These are phyloP conservation scores for Mycena metata DNA, from an alignment of 768 basidiomycete genomes.

Conservation along the genomic window DNA sequence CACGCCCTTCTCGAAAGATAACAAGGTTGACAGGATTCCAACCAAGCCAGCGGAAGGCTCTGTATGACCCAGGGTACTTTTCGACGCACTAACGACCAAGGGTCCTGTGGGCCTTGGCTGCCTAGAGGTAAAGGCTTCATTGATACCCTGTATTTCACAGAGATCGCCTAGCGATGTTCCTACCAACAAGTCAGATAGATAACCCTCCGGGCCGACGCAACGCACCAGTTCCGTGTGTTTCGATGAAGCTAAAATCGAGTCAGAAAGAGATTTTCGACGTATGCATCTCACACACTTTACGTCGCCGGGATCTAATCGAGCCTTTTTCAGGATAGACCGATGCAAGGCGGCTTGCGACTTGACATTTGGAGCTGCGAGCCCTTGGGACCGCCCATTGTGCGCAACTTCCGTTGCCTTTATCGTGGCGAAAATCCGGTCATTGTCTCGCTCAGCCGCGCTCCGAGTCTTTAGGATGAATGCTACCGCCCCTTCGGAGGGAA, in stretches of 20 bases:
- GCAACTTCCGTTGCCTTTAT: slow-evolving; percentile 26
- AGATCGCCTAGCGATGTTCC: slow-evolving; percentile 34
- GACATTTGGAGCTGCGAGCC: slow-evolving; percentile 34
- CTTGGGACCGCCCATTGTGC: slow-evolving; percentile 36
- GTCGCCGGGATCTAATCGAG: slow-evolving; percentile 16
- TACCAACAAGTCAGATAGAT: background rate
- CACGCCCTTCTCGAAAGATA: slow-evolving; percentile 17
- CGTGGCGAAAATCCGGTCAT: slow-evolving; percentile 26
- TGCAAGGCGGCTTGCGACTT: slow-evolving; percentile 29
- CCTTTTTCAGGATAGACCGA: slow-evolving; percentile 19
- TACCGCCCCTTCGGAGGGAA: slow-evolving; percentile 34
- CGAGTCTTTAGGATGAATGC: slow-evolving; percentile 36
- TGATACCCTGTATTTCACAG: slow-evolving; percentile 37
- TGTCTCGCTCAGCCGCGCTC: slow-evolving; percentile 20
- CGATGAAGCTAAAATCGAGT: slow-evolving; percentile 14
- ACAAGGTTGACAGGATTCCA: slow-evolving; percentile 25
- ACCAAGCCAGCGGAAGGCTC: slow-evolving; percentile 34
- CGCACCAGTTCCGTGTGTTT: slow-evolving; percentile 32
- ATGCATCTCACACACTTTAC: slow-evolving; percentile 22
- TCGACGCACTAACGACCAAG: slow-evolving; percentile 30
- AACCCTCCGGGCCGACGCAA: background rate
- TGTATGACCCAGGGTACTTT: slow-evolving; percentile 31
- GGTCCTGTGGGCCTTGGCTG: background rate
- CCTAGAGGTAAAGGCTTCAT: slow-evolving; percentile 24
- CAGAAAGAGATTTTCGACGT: background rate